Evolutionary conservation across 805 yeast species (phyloP).

Genomic region (Candida easanensis): DNA sequence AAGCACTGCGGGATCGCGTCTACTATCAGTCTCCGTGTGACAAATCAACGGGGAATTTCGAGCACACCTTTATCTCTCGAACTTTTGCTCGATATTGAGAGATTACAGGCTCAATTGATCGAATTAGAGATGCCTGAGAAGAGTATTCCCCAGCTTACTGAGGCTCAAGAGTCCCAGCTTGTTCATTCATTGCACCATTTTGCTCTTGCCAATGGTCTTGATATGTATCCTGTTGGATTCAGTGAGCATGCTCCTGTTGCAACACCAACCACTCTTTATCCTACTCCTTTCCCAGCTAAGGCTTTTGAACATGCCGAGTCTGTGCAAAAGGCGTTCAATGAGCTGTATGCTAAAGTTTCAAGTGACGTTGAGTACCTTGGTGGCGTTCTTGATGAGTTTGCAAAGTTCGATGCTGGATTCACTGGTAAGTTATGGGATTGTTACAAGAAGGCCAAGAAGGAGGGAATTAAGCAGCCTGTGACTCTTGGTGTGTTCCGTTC

Average conservation of each 20-base stretch:
- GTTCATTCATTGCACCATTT: constrained; percentile 62
- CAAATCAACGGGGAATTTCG: not conserved
- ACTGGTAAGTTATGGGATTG: constrained; percentile 75
- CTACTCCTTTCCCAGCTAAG: constrained; percentile 77
- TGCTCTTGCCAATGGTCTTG: constrained; percentile 74
- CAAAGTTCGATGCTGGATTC: constrained; percentile 66
- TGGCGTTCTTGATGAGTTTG: constrained; percentile 49
- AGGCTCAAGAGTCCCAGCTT: constrained; percentile 28
- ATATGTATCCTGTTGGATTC: constrained; percentile 71
- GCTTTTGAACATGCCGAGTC: constrained; percentile 65
- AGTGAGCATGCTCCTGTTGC: constrained; percentile 41
- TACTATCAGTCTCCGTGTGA: not conserved
- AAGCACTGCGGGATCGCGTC: not conserved
- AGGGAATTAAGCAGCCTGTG: constrained; percentile 58
- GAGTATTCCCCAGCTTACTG: constrained; percentile 28
- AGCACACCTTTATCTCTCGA: not conserved
- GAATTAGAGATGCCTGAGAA: not conserved
- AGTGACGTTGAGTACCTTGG: constrained; percentile 64
- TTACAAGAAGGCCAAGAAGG: constrained; percentile 45
- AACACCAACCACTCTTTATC: constrained; percentile 89
- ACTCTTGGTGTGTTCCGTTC: constrained; percentile 85
- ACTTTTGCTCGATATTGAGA: not conserved
- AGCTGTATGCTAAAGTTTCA: constrained; percentile 66
- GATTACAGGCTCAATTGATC: too few species aligned
- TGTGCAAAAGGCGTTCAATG: constrained; percentile 69